Conservation (phyloP, 2,329 filamentous ascomycete species). For the Phoma sp. region DNA sequence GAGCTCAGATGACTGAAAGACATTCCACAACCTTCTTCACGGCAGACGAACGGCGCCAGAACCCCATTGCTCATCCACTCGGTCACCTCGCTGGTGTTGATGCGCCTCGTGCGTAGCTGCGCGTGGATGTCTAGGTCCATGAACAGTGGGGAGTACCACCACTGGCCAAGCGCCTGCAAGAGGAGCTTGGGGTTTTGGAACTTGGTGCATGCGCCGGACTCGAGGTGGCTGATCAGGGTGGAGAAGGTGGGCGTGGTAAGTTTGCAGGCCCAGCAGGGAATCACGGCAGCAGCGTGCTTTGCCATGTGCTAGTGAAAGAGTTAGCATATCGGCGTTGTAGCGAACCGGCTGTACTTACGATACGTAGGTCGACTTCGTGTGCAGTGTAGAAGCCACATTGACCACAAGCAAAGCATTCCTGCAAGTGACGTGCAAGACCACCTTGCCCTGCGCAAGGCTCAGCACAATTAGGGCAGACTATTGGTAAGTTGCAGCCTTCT, state of each 20-base stretch:
- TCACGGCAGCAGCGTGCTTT: conserved; percentile 26
- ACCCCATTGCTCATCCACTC: conserved; percentile 32
- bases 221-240: conserved; percentile 46
- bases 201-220: conserved; percentile 70
- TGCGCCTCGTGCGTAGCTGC: conserved; percentile 34
- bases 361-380: conserved; percentile 28
- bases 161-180: conserved; percentile 33
- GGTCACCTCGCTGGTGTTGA: conserved; percentile 28
- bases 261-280: conserved; percentile 37
- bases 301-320: conserved; percentile 34
- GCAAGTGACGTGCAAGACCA: conserved; percentile 27
- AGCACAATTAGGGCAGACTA: conserved; percentile 29
- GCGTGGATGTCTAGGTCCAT: conserved; percentile 45
- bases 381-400: conserved; percentile 30
- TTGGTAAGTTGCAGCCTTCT: conserved; percentile 25
- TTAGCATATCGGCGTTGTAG: conserved; percentile 1
- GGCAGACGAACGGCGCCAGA: conserved; percentile 41
- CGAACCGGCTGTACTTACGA: conserved; percentile 20
- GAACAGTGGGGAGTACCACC: conserved; percentile 43
- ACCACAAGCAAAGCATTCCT: conserved; percentile 31
- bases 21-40: conserved; percentile 30
- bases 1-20: conserved; percentile 35
- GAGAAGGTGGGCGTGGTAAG: conserved; percentile 32
- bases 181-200: conserved; percentile 62
- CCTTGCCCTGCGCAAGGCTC: conserved; percentile 25